Evolutionary conservation across 2,329 filamentous ascomycete species (phyloP).

Genomic region (Aspergillus texensis): DNA sequence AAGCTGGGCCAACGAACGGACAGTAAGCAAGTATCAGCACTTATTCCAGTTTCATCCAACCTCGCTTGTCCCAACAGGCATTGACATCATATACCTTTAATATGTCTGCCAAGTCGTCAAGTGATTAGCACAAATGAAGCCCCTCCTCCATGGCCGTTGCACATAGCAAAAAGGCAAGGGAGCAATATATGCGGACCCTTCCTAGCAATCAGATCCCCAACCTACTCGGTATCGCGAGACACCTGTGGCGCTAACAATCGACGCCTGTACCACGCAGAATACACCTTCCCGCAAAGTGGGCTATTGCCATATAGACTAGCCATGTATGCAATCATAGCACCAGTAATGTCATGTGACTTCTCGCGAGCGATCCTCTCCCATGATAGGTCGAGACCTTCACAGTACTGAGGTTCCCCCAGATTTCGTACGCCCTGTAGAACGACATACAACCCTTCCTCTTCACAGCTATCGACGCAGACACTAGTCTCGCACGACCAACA

Average conservation of each 20-base stretch:
- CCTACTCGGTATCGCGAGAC: not conserved
- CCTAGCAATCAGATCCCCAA: no score
- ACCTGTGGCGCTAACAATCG: not conserved
- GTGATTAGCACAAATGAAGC: no score
- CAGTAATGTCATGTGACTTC: not conserved
- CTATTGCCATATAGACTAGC: accelerated
- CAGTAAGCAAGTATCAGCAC: no score
- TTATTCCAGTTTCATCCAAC: no score
- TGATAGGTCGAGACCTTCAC: accelerated
- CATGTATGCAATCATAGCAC: not conserved
- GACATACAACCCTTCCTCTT: not conserved
- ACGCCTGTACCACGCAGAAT: not conserved
- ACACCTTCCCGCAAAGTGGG: accelerated
- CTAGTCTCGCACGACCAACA: not conserved
- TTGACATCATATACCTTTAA: no score
- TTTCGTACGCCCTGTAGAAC: not conserved
- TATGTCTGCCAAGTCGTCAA: no score
- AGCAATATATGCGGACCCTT: no score
- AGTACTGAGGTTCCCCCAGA: not conserved
- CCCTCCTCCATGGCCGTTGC: no score
- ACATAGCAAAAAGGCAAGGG: no score
- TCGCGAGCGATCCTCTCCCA: not conserved
- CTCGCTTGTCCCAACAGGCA: no score
- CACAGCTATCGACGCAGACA: not conserved
- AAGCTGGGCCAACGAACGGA: no score